Evolutionary conservation across 768 basidiomycete species (phyloP).

Genomic region (Phlebiopsis gigantea): DNA sequence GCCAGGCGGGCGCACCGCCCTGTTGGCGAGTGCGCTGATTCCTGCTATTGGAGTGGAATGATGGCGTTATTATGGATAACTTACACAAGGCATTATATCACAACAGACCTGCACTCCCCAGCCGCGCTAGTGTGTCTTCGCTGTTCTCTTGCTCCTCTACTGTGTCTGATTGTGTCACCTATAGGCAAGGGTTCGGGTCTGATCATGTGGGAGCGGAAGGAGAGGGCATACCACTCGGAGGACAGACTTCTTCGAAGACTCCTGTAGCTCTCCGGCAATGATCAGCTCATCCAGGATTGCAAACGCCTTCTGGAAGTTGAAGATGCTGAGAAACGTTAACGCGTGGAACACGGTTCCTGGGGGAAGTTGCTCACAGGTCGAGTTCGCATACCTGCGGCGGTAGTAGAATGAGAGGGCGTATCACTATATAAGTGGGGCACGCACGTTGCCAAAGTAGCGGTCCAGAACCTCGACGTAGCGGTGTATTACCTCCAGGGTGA

Average conservation of each 20-base stretch:
- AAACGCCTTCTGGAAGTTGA: conserved; percentile 97
- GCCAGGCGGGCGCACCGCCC: conserved; percentile 10
- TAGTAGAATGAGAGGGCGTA: conserved; percentile 4
- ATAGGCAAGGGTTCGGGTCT: background rate
- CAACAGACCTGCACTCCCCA: conserved; percentile 21
- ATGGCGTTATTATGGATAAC: background rate
- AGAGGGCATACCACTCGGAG: conserved; percentile 45
- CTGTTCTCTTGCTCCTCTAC: conserved; percentile 84
- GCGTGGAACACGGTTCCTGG: background rate
- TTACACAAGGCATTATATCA: conserved; percentile 1
- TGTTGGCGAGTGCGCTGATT: conserved; percentile 12
- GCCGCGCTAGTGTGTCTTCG: conserved; percentile 72
- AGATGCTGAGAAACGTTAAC: conserved; percentile 53
- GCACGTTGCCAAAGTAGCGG: conserved; percentile 81
- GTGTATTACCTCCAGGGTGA: conserved; percentile 90
- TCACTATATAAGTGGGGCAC: background rate
- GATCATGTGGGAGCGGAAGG: background rate
- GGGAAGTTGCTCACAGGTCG: conserved; percentile 60
- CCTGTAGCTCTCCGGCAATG: conserved; percentile 90
- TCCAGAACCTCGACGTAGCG: conserved; percentile 91
- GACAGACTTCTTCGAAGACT: conserved; percentile 76
- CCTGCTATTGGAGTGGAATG: conserved; percentile 2
- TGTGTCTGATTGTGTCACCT: conserved; percentile 83
- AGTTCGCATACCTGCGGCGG: conserved; percentile 76
- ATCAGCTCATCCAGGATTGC: conserved; percentile 93